Base-by-base conservation (phyloP, 371 early-diverging fungal genomes). In the Haplosporangium sp. region DNA sequence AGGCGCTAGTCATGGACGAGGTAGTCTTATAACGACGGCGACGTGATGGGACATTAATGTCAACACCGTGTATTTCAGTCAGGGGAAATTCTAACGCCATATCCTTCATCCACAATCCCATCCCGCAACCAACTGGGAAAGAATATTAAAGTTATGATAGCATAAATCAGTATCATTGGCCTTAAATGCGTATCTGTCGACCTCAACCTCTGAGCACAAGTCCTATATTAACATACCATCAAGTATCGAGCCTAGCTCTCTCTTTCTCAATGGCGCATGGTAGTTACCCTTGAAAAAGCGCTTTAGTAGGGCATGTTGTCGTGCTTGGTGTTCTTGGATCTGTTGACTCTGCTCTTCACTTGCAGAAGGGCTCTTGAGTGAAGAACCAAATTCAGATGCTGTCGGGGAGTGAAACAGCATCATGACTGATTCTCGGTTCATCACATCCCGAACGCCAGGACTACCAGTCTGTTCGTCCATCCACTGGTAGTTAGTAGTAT, bases 101-200 rank as follows among this genome's bases (percentile, higher is more conserved):
- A 47, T 88, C 89, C 86, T 85, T 88, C 37, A 87, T 83, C 90
- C 90, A 90, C 3, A 87, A 69, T 1, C 90, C 90, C 15, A 84
- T 79, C 4, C 90, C 90, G 64, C 89, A 89, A 2, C 89, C 90
- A 20, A 89, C 84, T 81, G 65, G 3, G 8, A 3, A 34, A 2
- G 27, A 27, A 27, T 27, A 27, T 27, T 27, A 27, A 27, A 27
- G 1, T 27, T 27, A 27, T 27, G 27, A 27, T 27, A 27, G 27
- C 27, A 27, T 27, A 27, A 27, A 27, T n/a, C n/a, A n/a, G n/a
- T 27, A 27, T 47, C 48, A 62, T 55, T 55, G 57, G 57, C 65
- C 57, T 45, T 66, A 47, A 27, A 27, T 27, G 27, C 27, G 27
- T 27, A 27, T 27, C 27, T 27, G 27, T 27, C 27, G 1, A 1